phyloP scores from a whole-genome alignment of 805 yeast species.

The Starmerella floris region DNA sequence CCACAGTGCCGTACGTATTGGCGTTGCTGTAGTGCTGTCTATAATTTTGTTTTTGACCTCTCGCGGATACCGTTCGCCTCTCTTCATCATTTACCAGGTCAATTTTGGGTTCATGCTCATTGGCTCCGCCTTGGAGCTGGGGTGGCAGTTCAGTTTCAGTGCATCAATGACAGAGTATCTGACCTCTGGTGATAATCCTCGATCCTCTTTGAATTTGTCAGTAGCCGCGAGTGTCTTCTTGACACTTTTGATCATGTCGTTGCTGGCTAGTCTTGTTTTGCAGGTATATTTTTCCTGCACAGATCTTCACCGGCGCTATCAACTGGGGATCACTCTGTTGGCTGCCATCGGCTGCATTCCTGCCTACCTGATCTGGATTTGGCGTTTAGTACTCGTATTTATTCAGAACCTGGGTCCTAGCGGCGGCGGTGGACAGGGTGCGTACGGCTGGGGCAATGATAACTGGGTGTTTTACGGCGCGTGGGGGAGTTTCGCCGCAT shows the following conservation, averaged over 20 bases:
- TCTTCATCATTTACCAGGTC: slow-evolving; percentile 58
- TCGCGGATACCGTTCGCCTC: slow-evolving; percentile 46
- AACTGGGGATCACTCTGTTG: slow-evolving; percentile 25
- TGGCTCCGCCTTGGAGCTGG: slow-evolving; percentile 48
- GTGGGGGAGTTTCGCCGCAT: slow-evolving; percentile 49
- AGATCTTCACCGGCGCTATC: slow-evolving; percentile 19
- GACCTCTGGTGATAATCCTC: slow-evolving; percentile 34
- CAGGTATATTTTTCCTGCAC: slow-evolving; percentile 60
- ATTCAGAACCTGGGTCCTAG: slow-evolving; percentile 2
- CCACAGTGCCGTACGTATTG: slow-evolving; percentile 40
- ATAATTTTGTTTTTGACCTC: slow-evolving; percentile 36
- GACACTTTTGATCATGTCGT: slow-evolving; percentile 42
- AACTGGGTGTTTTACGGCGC: slow-evolving; percentile 25
- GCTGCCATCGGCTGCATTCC: slow-evolving; percentile 41
- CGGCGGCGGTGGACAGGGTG: neutral
- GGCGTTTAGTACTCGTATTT: slow-evolving; percentile 29
- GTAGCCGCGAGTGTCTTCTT: slow-evolving; percentile 51
- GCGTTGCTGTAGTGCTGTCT: slow-evolving; percentile 39
- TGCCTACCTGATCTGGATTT: slow-evolving; percentile 47
- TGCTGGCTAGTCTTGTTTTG: slow-evolving; percentile 53
- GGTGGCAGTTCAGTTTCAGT: slow-evolving; percentile 29
- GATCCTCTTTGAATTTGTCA: slow-evolving; percentile 35
- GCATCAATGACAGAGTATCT: slow-evolving; percentile 34
- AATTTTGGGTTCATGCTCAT: slow-evolving; percentile 44
- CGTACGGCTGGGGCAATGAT: neutral